Base-by-base conservation (phyloP, 2,329 filamentous ascomycete species). In the Fusarium metavorans region DNA sequence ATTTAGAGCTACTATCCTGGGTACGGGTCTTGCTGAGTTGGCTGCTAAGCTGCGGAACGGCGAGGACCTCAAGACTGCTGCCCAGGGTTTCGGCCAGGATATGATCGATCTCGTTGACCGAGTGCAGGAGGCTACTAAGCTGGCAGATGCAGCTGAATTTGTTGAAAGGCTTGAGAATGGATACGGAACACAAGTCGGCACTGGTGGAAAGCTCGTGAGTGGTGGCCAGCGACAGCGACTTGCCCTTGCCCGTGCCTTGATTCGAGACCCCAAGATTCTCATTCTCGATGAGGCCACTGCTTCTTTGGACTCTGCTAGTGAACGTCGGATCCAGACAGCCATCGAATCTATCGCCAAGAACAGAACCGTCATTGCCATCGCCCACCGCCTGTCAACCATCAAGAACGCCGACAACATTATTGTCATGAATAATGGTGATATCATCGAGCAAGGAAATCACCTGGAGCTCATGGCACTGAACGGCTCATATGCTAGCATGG, bases 381-480 rank as follows among this genome's bases (percentile, higher is more conserved):
- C 92, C 0, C 90, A 92, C 79, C 84, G 90, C 3, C 81, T 92
- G 2, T 90, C 88, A 0, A 92, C 90, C 0, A 90, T 92, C 71
- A 88, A 87, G 76, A 87, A 90, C 63, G 92, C 92, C 0, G 90
- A 94, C 75, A 88, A 90, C 70, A 93, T 94, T 67, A 84, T 93
- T 23, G 92, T 94, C 20, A 86, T 93, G 79, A 86, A 89, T 16
- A 84, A 87, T 64, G 92, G 92, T 0, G 81, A 86, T 57, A 87
- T 92, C 5, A 83, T 92, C 13, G 92, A 94, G 79, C 85, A 91
- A 77, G 92, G 92, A 0, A 90, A 86, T 0, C 91, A 94, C 66
- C 83, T 89, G 4, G 86, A 91, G 62, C 85, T 94, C 3, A 84
- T 93, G 70, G 80, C 83, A 2, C 81, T 84, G 13, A 80, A 89